Evolutionary conservation across 345 rosid genomes (phyloP).

Genomic region (Heritiera fomes): DNA sequence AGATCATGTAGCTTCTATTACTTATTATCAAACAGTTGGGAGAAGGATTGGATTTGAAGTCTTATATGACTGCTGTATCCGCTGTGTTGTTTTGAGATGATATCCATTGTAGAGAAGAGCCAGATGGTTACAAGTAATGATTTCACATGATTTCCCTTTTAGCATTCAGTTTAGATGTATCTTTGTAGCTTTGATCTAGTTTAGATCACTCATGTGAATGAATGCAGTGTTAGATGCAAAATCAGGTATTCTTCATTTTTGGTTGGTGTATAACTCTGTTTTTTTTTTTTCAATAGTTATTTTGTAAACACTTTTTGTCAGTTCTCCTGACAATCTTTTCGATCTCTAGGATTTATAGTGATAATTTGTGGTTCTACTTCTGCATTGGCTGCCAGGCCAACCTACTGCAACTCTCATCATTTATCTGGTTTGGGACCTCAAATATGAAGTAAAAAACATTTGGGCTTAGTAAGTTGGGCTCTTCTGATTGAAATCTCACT

Average conservation of each 20-base stretch:
- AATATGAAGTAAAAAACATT: neutral
- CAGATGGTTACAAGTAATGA: neutral
- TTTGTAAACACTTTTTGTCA: neutral
- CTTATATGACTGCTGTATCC: neutral
- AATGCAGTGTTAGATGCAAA: neutral
- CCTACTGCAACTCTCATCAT: neutral
- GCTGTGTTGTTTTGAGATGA: neutral
- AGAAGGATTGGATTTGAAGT: slow-evolving; percentile 1
- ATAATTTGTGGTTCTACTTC: neutral
- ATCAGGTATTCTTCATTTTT: neutral
- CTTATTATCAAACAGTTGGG: neutral
- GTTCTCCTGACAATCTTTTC: neutral
- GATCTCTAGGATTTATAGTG: neutral
- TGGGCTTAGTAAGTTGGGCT: neutral
- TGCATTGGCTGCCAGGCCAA: neutral
- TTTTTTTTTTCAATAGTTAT: neutral
- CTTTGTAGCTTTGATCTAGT: neutral
- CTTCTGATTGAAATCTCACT: neutral
- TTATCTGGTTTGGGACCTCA: slow-evolving; percentile 1
- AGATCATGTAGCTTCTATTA: neutral
- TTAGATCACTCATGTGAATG: neutral
- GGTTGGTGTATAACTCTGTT: neutral
- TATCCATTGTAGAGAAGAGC: neutral
- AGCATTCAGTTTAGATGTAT: slow-evolving; percentile 4
- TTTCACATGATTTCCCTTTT: neutral